phyloP scores from a whole-genome alignment of 345 rosid species.

The Erysimum cheiranthoides region DNA sequence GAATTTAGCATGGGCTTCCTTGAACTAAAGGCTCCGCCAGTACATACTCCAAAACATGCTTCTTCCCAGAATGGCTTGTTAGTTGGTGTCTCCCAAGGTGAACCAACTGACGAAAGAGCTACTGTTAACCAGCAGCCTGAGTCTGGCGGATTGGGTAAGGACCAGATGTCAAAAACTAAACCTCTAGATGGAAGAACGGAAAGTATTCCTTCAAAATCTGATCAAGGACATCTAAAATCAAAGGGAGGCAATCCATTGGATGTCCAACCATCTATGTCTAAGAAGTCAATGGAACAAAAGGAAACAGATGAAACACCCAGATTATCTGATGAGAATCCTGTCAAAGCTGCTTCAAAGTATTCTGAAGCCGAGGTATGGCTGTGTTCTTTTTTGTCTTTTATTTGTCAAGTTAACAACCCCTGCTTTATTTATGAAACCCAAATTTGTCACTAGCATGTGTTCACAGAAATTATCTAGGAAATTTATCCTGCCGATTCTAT shows the following conservation, averaged over 20 bases:
- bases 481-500: constrained; percentile 1
- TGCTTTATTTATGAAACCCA: background rate
- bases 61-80: constrained; percentile 62
- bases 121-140: constrained; percentile 59
- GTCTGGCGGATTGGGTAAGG: constrained; percentile 63
- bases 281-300: constrained; percentile 59
- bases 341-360: constrained; percentile 57
- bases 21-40: constrained; percentile 78
- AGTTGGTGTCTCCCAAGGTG: constrained; percentile 58
- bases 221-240: constrained; percentile 60
- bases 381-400: constrained; percentile 15
- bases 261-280: constrained; percentile 49
- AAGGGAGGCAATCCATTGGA: constrained; percentile 72
- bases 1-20: constrained; percentile 99
- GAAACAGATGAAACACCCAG: constrained; percentile 59
- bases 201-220: constrained; percentile 63
- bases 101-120: constrained; percentile 58
- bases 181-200: constrained; percentile 71
- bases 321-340: constrained; percentile 56
- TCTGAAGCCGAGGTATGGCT: constrained; percentile 70
- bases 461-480: constrained; percentile 22
- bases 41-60: constrained; percentile 63
- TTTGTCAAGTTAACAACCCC: constrained; percentile 18
- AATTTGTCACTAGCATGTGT: constrained; percentile 20
- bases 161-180: constrained; percentile 67